Percentiles rank a stretch among this genome's conserved stretches.
Conservation (phyloP, 202 grass and related monocot species). For the Setaria viridis region DNA sequence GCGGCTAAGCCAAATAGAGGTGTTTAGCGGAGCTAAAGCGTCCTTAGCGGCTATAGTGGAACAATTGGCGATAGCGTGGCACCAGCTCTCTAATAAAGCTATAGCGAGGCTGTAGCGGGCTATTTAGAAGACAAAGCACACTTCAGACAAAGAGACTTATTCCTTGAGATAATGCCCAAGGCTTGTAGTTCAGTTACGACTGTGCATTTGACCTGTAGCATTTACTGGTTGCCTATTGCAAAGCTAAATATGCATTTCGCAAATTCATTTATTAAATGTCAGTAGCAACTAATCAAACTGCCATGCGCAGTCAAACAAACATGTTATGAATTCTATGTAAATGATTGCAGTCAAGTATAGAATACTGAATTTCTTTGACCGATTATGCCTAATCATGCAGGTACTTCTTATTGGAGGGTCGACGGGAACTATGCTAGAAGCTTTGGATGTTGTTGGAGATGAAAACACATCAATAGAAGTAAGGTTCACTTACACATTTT, state of each 20-base stretch:
- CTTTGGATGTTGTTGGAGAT: constrained; percentile 93
- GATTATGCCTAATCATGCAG: constrained; percentile 48
- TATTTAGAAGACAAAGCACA: neutral
- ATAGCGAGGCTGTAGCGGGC: no score
- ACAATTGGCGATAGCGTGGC: no score
- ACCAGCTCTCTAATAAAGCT: no score
- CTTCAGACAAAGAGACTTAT: constrained; percentile 5
- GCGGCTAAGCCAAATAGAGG: no score
- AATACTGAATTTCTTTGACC: constrained; percentile 1
- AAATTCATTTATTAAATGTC: neutral
- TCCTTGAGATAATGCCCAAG: constrained; percentile 10
- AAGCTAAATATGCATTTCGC: neutral
- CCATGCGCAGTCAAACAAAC: neutral
- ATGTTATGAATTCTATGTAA: neutral
- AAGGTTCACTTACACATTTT: constrained; percentile 43
- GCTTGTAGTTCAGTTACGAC: neutral
- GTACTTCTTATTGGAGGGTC: constrained; percentile 98
- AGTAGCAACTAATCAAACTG: constrained; percentile 12
- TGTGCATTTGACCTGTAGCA: neutral
- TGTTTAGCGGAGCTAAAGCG: no score
- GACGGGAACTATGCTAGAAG: constrained; percentile 94
- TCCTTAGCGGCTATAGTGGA: no score
- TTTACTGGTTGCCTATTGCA: constrained; percentile 6
- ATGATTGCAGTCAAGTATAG: neutral
- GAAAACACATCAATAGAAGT: constrained; percentile 69